A percentile compares a stretch with the other conserved stretches of the same genome.
phyloP scores from a whole-genome alignment of 352 stramenopile species.

The Pythium grandisporangium region DNA sequence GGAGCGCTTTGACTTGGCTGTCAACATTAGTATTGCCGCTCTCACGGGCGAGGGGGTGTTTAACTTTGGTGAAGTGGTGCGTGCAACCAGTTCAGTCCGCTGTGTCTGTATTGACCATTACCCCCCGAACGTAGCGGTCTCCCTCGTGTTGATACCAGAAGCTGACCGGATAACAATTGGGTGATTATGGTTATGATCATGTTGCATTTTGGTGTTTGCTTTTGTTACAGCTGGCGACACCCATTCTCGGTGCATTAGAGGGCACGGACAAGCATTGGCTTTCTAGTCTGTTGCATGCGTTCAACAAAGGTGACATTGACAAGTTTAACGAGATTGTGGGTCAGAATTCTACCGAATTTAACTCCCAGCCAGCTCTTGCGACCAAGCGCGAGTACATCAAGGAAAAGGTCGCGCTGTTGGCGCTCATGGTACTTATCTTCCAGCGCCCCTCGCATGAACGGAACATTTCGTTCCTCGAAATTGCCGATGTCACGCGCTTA shows the following conservation, averaged over 20 bases:
- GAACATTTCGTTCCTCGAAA: slow-evolving; percentile 91
- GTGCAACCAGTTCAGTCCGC: too few relatives aligned
- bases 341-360: slow-evolving; percentile 71
- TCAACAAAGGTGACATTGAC: slow-evolving; percentile 94
- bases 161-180: background rate
- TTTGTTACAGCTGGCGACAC: slow-evolving; percentile 74
- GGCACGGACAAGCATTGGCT: slow-evolving; percentile 92
- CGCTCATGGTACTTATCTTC: slow-evolving; percentile 97
- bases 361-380: slow-evolving; percentile 90
- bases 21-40: slow-evolving; percentile 94
- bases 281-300: slow-evolving; percentile 89
- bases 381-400: slow-evolving; percentile 92
- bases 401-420: slow-evolving; percentile 97
- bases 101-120: too few relatives aligned
- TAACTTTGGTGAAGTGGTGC: slow-evolving; percentile 98
- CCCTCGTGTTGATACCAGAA: too few relatives aligned
- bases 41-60: slow-evolving; percentile 96
- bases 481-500: slow-evolving; percentile 84
- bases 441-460: slow-evolving; percentile 90
- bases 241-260: slow-evolving; percentile 88
- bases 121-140: too few relatives aligned
- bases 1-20: slow-evolving; percentile 83
- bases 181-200: background rate
- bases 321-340: slow-evolving; percentile 87
- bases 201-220: slow-evolving; percentile 1